Conservation (phyloP, 176 grass and related monocot genomes). For the Paspalum notatum region DNA sequence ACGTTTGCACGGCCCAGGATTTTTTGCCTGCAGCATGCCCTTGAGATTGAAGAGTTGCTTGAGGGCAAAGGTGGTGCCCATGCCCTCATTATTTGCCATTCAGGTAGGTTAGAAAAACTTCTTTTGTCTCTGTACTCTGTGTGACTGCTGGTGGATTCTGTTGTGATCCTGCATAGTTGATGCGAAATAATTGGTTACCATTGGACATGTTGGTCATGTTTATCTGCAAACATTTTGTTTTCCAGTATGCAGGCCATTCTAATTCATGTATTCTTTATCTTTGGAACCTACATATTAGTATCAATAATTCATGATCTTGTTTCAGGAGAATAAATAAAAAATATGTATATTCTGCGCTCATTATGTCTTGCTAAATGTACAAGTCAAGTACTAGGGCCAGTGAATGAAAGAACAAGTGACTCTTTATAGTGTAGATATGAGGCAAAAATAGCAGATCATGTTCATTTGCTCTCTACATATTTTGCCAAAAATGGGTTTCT, state of each 20-base stretch:
- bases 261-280: background rate
- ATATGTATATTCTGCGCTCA: background rate
- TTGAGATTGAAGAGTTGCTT: conserved; percentile 85
- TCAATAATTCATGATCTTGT: background rate
- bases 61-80: conserved; percentile 69
- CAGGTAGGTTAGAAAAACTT: conserved; percentile 55
- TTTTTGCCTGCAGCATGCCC: conserved; percentile 96
- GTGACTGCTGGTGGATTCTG: conserved; percentile 27
- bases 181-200: conserved; percentile 17
- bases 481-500: background rate
- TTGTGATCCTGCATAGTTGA: conserved; percentile 14
- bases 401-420: too few species aligned
- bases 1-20: conserved; percentile 76
- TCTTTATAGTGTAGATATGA: too few species aligned
- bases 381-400: too few species aligned
- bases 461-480: background rate
- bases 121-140: conserved; percentile 19
- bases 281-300: background rate
- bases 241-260: background rate
- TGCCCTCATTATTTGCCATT: conserved; percentile 87
- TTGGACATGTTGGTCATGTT: conserved; percentile 22
- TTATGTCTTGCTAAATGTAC: too few species aligned
- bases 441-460: background rate
- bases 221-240: background rate
- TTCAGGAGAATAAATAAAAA: background rate